These are phyloP conservation scores for Lolium multiflorum DNA, from an alignment of 176 grass and related monocot genomes.

Conservation along the genomic window DNA sequence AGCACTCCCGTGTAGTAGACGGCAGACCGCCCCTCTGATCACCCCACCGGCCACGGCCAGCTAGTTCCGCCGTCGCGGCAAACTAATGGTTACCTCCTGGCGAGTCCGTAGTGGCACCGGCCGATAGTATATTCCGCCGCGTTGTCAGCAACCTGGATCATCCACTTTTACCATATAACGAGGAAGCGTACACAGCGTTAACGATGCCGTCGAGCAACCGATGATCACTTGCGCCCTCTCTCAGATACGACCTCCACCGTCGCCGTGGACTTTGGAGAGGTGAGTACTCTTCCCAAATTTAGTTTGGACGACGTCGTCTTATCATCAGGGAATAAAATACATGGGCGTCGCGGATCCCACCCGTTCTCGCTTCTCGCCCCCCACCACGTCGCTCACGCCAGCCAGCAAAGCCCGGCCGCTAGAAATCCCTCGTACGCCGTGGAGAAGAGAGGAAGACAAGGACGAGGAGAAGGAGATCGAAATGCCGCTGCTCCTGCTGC, in stretches of 20 bases:
- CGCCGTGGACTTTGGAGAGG: slow-evolving; percentile 37
- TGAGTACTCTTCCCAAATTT: slow-evolving; percentile 26
- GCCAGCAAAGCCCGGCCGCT: background rate
- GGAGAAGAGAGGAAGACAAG: background rate
- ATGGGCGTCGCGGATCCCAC: background rate
- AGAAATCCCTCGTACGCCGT: background rate
- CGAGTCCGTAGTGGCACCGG: background rate
- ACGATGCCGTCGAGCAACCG: background rate
- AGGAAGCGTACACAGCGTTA: slow-evolving; percentile 8
- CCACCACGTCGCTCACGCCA: slow-evolving; percentile 17
- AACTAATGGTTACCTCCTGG: background rate
- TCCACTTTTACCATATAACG: background rate
- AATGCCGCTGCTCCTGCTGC: background rate
- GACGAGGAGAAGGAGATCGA: background rate
- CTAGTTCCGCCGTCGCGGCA: background rate
- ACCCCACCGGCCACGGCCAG: background rate
- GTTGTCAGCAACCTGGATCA: slow-evolving; percentile 4
- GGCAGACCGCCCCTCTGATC: too few species aligned
- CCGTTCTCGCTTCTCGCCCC: too few species aligned
- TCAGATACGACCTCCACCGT: slow-evolving; percentile 29
- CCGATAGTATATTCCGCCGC: slow-evolving; percentile 16
- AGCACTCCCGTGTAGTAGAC: too few species aligned
- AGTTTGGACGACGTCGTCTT: background rate
- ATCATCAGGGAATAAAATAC: slow-evolving; percentile 38
- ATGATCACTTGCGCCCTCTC: slow-evolving; percentile 12